Conservation (phyloP, 2,329 filamentous ascomycete species). For the Periglandula ipomoeae region DNA sequence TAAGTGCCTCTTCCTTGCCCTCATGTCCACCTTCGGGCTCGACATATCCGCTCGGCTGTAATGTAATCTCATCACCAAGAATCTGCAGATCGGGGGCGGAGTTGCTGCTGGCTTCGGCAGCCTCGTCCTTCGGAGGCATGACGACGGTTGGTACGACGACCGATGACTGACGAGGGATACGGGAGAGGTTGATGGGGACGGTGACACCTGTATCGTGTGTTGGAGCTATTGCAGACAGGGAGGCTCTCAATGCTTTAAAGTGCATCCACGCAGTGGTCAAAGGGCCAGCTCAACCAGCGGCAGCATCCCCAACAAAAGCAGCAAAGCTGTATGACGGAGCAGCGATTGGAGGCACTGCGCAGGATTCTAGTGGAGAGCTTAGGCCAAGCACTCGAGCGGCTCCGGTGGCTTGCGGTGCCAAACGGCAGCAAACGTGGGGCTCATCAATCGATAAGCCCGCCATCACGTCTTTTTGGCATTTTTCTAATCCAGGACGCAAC, state of each 20-base stretch:
- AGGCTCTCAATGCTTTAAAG: neutral
- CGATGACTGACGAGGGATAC: neutral
- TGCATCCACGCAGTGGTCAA: neutral
- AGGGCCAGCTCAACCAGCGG: neutral
- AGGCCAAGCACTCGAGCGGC: neutral
- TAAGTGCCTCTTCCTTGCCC: slow-evolving; percentile 56
- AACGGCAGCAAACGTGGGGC: neutral
- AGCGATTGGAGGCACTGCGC: neutral
- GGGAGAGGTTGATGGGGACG: neutral
- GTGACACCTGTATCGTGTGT: neutral
- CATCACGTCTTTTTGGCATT: too few species aligned
- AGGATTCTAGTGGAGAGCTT: neutral
- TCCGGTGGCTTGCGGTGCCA: too few species aligned
- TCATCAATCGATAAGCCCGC: neutral
- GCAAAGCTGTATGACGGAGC: neutral
- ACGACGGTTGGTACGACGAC: slow-evolving; percentile 1
- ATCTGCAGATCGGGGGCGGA: slow-evolving; percentile 71
- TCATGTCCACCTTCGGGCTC: slow-evolving; percentile 41
- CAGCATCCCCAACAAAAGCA: neutral
- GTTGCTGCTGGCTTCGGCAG: slow-evolving; percentile 19
- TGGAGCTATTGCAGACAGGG: neutral
- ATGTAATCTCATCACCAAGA: slow-evolving; percentile 61
- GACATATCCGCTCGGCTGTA: slow-evolving; percentile 63
- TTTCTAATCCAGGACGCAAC: too few species aligned
- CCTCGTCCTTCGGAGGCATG: slow-evolving; percentile 23